Percentiles rank a stretch among this genome's conserved stretches.
Conservation (phyloP, 169 alveolate genomes). For the Besnoitia besnoiti region DNA sequence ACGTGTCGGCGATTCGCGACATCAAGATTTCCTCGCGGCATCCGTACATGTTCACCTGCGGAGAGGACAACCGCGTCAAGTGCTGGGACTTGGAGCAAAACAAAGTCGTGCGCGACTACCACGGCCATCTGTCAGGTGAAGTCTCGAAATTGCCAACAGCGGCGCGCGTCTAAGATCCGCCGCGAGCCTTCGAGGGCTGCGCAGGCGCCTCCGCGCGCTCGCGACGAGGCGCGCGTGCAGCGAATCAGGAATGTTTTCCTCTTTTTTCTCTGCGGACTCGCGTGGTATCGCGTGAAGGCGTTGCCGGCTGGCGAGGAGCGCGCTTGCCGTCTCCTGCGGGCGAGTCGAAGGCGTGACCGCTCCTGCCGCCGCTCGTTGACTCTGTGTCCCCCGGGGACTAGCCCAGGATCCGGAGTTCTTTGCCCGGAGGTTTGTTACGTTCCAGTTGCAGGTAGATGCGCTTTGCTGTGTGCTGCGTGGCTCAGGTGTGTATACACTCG, state of each 20-base stretch:
- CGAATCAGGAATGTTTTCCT: too few species aligned
- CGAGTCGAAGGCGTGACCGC: too few species aligned
- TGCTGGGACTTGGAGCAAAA: slow-evolving; percentile 99
- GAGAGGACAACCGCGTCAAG: slow-evolving; percentile 96
- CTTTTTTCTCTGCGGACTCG: too few species aligned
- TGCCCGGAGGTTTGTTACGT: too few species aligned
- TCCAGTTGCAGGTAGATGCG: too few species aligned
- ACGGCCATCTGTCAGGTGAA: slow-evolving; percentile 93
- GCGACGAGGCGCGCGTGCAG: background rate
- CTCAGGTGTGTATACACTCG: slow-evolving; percentile 93
- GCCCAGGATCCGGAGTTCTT: too few species aligned
- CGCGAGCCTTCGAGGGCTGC: background rate
- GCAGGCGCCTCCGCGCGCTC: background rate
- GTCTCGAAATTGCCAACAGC: background rate
- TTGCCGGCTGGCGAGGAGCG: too few species aligned
- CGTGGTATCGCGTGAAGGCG: too few species aligned
- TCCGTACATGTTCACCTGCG: slow-evolving; percentile 97
- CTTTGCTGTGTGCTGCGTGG: too few species aligned
- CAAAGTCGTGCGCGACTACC: slow-evolving; percentile 96
- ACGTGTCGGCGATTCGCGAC: slow-evolving; percentile 94
- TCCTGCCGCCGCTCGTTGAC: too few species aligned
- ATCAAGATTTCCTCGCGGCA: slow-evolving; percentile 93
- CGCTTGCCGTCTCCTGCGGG: too few species aligned
- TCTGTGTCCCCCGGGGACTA: too few species aligned
- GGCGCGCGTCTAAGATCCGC: background rate